Evolutionary conservation across 1,284 basidiomycete genomes (phyloP).

Genomic region (Naganishia albida): DNA sequence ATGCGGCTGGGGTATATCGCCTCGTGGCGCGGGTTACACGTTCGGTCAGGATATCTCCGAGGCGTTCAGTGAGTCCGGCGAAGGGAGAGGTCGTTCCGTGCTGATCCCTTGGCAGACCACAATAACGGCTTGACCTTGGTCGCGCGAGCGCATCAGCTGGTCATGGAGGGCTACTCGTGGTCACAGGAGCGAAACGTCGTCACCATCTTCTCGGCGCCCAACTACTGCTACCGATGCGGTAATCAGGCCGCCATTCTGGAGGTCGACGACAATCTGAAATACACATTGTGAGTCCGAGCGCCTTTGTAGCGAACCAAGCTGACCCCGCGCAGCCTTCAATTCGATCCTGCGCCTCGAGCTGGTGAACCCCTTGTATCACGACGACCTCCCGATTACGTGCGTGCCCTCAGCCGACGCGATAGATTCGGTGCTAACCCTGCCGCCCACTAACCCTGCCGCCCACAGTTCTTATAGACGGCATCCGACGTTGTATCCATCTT

Average conservation of each 20-base stretch:
- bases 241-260: slow-evolving; percentile 99
- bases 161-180: slow-evolving; percentile 92
- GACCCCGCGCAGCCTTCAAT: slow-evolving; percentile 76
- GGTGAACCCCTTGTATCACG: slow-evolving; percentile 97
- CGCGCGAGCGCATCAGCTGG: slow-evolving; percentile 91
- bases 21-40: slow-evolving; percentile 97
- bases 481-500: no score
- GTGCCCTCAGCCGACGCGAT: no score
- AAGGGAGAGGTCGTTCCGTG: neutral
- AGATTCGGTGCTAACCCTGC: neutral
- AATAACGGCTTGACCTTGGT: slow-evolving; percentile 98
- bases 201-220: slow-evolving; percentile 98
- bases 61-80: slow-evolving; percentile 57
- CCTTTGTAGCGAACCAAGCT: slow-evolving; percentile 11
- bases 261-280: slow-evolving; percentile 77
- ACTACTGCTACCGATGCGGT: slow-evolving; percentile 98
- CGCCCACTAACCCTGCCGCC: neutral
- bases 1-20: slow-evolving; percentile 99
- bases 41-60: slow-evolving; percentile 95
- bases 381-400: slow-evolving; percentile 95
- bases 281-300: slow-evolving; percentile 55
- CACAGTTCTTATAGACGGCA: slow-evolving; percentile 31
- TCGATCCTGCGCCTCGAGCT: slow-evolving; percentile 96
- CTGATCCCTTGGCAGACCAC: slow-evolving; percentile 62
- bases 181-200: slow-evolving; percentile 99